Conservation (phyloP, 2,329 filamentous ascomycete genomes). For the Colletotrichum scovillei region DNA sequence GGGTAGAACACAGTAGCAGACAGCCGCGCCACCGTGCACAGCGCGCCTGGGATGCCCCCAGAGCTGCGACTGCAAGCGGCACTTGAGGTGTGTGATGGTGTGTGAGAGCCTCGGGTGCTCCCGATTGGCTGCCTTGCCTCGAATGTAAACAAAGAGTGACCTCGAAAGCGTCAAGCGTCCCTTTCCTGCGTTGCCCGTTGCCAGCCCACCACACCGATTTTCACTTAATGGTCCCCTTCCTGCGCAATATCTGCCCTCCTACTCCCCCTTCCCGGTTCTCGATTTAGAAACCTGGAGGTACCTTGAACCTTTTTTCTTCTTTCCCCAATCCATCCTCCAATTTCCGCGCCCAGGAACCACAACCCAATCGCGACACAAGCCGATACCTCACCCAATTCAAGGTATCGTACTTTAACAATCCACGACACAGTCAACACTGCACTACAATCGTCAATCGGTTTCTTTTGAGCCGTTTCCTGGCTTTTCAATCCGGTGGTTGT, state of each 20-base stretch:
- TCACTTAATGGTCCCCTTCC: neutral
- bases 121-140: constrained; percentile 13
- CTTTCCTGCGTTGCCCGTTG: constrained; percentile 11
- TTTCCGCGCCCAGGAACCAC: neutral
- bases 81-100: neutral
- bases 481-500: neutral
- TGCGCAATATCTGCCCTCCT: neutral
- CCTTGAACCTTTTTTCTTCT: constrained; percentile 13
- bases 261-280: neutral
- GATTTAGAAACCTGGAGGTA: constrained; percentile 11
- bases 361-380: constrained; percentile 1
- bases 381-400: neutral
- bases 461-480: neutral
- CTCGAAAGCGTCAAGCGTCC: neutral
- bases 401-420: neutral
- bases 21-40: neutral
- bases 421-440: neutral
- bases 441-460: too few species aligned
- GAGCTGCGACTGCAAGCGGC: too few species aligned
- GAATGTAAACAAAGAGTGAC: constrained; percentile 32
- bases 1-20: neutral
- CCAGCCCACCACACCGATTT: constrained; percentile 18
- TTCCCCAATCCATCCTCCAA: neutral
- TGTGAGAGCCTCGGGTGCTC: constrained; percentile 11
- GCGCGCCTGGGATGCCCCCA: constrained; percentile 6